phyloP scores from a whole-genome alignment of 2,329 filamentous ascomycete genomes.

The Fusarium burgessii region DNA sequence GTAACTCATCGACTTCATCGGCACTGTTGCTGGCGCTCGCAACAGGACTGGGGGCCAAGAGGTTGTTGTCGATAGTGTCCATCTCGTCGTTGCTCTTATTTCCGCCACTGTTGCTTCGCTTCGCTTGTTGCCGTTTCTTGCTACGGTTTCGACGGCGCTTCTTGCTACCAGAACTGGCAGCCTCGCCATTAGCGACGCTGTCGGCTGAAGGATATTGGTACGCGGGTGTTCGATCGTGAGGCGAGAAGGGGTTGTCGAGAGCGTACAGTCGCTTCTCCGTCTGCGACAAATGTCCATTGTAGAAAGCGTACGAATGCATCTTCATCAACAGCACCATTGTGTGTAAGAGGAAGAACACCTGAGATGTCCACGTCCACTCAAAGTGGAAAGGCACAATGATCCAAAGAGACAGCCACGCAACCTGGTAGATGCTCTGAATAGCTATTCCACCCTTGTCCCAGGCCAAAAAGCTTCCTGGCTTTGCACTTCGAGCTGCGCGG shows the following conservation, averaged over 20 bases:
- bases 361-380: slow-evolving; percentile 95
- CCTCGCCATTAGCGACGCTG: slow-evolving; percentile 52
- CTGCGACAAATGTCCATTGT: slow-evolving; percentile 94
- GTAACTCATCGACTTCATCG: slow-evolving; percentile 74
- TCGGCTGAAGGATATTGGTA: slow-evolving; percentile 80
- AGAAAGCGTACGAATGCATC: slow-evolving; percentile 98
- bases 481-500: slow-evolving; percentile 68
- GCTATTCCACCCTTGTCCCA: slow-evolving; percentile 85
- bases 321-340: slow-evolving; percentile 96
- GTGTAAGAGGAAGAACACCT: slow-evolving; percentile 94
- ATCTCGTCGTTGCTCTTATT: slow-evolving; percentile 47
- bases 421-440: slow-evolving; percentile 86
- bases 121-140: slow-evolving; percentile 29
- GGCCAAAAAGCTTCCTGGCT: slow-evolving; percentile 65
- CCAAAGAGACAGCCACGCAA: slow-evolving; percentile 84
- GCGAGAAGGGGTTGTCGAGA: slow-evolving; percentile 79
- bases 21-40: slow-evolving; percentile 45
- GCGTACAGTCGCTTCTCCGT: slow-evolving; percentile 83
- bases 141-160: slow-evolving; percentile 41
- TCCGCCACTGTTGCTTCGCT: slow-evolving; percentile 34
- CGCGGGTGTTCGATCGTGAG: slow-evolving; percentile 72
- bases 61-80: slow-evolving; percentile 14
- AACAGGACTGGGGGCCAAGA: slow-evolving; percentile 20
- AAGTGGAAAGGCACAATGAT: slow-evolving; percentile 85
- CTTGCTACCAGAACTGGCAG: slow-evolving; percentile 33